These are phyloP conservation scores for Suillus bovinus DNA, from an alignment of 768 basidiomycete genomes.

Conservation along the genomic window DNA sequence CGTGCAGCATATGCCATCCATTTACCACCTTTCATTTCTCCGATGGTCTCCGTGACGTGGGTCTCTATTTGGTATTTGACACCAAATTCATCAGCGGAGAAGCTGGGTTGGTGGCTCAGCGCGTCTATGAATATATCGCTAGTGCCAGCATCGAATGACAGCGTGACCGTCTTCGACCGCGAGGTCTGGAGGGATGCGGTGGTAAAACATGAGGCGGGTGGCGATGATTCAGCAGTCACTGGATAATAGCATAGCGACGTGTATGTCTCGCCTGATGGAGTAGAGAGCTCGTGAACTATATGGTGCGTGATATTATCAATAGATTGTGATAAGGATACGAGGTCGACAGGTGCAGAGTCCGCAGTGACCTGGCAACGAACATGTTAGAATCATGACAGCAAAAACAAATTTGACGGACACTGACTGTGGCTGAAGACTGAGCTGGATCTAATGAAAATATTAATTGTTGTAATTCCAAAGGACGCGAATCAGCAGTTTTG, in stretches of 20 bases:
- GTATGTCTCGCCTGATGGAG: conserved; percentile 48
- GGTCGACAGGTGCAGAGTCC: conserved; percentile 38
- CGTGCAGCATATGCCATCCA: conserved; percentile 90
- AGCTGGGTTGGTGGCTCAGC: conserved; percentile 29
- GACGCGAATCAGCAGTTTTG: conserved; percentile 31
- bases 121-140: conserved; percentile 53
- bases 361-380: conserved; percentile 24
- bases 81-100: conserved; percentile 38
- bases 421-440: conserved; percentile 38
- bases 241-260: conserved; percentile 51
- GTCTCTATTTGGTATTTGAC: conserved; percentile 54
- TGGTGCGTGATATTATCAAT: conserved; percentile 50
- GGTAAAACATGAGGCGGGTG: conserved; percentile 41
- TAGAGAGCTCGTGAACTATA: conserved; percentile 42
- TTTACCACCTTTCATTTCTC: conserved; percentile 75
- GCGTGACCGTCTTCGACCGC: conserved; percentile 44
- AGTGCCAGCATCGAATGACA: conserved; percentile 50
- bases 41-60: conserved; percentile 50
- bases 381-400: not conserved
- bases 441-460: conserved; percentile 53
- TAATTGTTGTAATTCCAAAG: conserved; percentile 75
- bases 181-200: conserved; percentile 34
- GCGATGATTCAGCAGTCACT: conserved; percentile 21
- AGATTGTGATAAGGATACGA: conserved; percentile 44
- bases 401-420: conserved; percentile 13